Evolutionary conservation across 2,329 filamentous ascomycete genomes (phyloP), one percentile per base, ranked within the genome.

Genomic region (Calonectria leucothoes): DNA sequence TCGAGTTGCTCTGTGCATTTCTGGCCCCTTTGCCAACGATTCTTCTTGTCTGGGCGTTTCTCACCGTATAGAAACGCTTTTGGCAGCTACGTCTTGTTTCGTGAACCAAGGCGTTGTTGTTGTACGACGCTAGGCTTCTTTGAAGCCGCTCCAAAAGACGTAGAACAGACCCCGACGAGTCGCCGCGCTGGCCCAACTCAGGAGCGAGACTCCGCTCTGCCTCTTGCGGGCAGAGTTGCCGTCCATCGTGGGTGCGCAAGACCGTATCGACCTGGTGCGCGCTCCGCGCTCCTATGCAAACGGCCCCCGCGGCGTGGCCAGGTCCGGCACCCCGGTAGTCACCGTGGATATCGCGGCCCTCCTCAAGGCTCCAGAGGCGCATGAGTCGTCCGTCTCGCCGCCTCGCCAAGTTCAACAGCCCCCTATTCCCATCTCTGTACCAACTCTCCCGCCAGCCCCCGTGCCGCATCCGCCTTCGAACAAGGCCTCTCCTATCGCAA

Each of bases 291-390:
- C 80, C 66, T 78, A 82, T 80, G 78, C 76, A 68, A 78, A 80
- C 81, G 75, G 77, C 72, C 75, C 78, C 70, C 72, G 79, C 74
- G 73, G 79, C 74, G 73, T 73, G 75, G 76, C 76, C 74, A 78
- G 74, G 76, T 77, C 78, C 71, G 78, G 78, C 72, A 74, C 74
- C 68, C 70, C 76, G 82, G 89, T 89, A 90, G 91, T 88, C 92
- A 96, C 89, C 91, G 93, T 98, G 95, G 95, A 98, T 96, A 97
- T 98, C 94, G 92, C 94, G 86, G 93, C 94, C 79, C 91, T 98
- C 79, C 91, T 98, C 86, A 94, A 96, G 90, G 90, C 89, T 83
- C 88, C 92, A 83, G 92, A 92, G 90, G 93, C 93, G 86, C 88
- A 92, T 90, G 93, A 94, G 90, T 92, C 93, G 84, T 88, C 89